phyloP scores from a whole-genome alignment of 768 basidiomycete species.

The Collybia sp. region DNA sequence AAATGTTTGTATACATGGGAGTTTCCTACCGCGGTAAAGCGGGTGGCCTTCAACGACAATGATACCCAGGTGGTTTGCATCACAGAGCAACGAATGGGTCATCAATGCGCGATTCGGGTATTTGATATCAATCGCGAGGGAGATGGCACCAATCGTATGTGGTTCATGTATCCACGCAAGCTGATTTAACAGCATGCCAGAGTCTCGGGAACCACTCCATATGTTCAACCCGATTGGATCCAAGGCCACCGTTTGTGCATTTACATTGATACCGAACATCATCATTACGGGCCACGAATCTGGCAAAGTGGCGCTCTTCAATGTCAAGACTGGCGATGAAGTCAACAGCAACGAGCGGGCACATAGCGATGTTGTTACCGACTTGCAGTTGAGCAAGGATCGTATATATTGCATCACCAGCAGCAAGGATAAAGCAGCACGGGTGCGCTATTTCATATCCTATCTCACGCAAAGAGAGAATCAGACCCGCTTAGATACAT shows the following conservation, averaged over 20 bases:
- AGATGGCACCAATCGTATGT: conserved; percentile 79
- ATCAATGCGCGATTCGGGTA: conserved; percentile 86
- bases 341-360: conserved; percentile 79
- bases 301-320: conserved; percentile 91
- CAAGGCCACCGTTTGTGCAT: conserved; percentile 96
- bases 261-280: conserved; percentile 69
- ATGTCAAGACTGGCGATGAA: conserved; percentile 84
- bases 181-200: conserved; percentile 31
- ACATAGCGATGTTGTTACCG: conserved; percentile 83
- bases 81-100: conserved; percentile 96
- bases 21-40: conserved; percentile 96
- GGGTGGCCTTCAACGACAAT: conserved; percentile 88
- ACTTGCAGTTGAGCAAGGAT: conserved; percentile 87
- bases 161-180: neutral
- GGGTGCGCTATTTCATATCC: conserved; percentile 43
- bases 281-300: conserved; percentile 96
- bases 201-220: conserved; percentile 67
- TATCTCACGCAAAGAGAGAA: neutral
- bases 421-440: conserved; percentile 94
- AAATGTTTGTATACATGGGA: conserved; percentile 96
- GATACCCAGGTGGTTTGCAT: conserved; percentile 84
- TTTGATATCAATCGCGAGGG: conserved; percentile 82
- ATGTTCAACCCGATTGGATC: conserved; percentile 89
- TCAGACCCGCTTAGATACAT: conserved; percentile 50
- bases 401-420: conserved; percentile 94